phyloP scores from a whole-genome alignment of 2,329 filamentous ascomycete species.

The Colletotrichum euphorbiae region DNA sequence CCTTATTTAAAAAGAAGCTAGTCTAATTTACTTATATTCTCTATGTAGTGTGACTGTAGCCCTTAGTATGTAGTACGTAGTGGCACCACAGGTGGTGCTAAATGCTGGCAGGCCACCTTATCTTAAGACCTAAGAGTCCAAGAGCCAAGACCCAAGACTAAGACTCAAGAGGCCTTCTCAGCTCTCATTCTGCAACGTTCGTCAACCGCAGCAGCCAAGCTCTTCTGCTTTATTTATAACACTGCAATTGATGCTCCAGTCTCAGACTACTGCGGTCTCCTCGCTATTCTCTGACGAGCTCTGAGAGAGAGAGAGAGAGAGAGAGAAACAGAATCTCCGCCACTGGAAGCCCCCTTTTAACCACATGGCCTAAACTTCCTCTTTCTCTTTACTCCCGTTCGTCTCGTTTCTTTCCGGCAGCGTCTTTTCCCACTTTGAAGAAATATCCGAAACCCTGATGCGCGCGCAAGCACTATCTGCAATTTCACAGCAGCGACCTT shows the following conservation, averaged over 20 bases:
- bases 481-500: conserved; percentile 9
- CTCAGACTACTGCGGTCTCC: conserved; percentile 19
- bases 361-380: neutral
- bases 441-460: conserved; percentile 34
- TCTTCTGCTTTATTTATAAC: conserved; percentile 27
- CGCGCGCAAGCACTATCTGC: conserved; percentile 19
- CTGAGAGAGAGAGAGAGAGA: neutral
- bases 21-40: too few species aligned
- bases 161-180: too few species aligned
- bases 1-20: too few species aligned
- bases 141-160: too few species aligned
- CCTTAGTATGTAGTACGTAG: too few species aligned
- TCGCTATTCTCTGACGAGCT: conserved; percentile 17
- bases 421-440: conserved; percentile 16
- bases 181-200: conserved; percentile 34
- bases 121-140: too few species aligned
- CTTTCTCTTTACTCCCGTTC: neutral
- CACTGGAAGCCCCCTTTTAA: neutral
- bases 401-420: neutral
- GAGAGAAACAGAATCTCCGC: conserved; percentile 6
- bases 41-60: too few species aligned
- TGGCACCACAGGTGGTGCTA: too few species aligned
- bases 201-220: conserved; percentile 27
- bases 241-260: conserved; percentile 18
- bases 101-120: too few species aligned